A percentile compares a stretch with the other conserved stretches of the same genome.
phyloP scores from a whole-genome alignment of 139 green algal genomes.

The Penium margaritaceum region DNA sequence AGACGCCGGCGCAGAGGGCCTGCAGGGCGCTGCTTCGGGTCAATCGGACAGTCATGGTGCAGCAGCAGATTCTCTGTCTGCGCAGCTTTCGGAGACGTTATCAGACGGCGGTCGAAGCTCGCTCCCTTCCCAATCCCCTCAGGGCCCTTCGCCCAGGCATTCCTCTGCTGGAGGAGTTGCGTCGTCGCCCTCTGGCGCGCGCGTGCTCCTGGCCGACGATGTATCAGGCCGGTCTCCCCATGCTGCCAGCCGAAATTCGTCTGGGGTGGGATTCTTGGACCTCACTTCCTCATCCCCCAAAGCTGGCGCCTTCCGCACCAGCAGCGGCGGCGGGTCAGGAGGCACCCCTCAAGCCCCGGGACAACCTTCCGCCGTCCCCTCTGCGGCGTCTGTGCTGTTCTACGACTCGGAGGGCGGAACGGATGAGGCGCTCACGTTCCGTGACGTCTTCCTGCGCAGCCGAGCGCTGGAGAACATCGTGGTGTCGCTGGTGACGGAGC shows the following conservation, averaged over 20 bases:
- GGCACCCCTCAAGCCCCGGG: neutral
- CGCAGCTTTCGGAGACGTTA: too few relatives aligned
- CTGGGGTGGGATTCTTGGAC: neutral
- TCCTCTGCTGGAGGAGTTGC: too few relatives aligned
- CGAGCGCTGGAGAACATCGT: constrained; percentile 26
- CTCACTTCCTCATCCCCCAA: too few relatives aligned
- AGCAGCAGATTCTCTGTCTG: too few relatives aligned
- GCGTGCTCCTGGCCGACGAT: too few relatives aligned
- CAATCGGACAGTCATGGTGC: too few relatives aligned
- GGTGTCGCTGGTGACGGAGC: constrained; percentile 25
- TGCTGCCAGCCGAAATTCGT: neutral
- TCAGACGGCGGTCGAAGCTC: too few relatives aligned
- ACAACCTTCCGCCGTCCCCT: neutral
- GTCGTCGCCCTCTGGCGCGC: too few relatives aligned
- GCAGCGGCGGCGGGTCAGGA: too few relatives aligned
- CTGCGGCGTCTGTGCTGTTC: neutral
- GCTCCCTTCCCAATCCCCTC: too few relatives aligned
- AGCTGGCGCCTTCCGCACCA: too few relatives aligned
- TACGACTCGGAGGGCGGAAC: constrained; percentile 18
- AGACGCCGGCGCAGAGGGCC: neutral
- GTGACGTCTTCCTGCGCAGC: constrained; percentile 31
- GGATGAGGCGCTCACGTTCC: constrained; percentile 21
- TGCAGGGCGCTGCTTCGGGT: neutral
- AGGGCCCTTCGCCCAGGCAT: too few relatives aligned
- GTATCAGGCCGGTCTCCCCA: neutral